Base-by-base conservation (phyloP, 345 rosid species). In the Cochlearia excelsa region DNA sequence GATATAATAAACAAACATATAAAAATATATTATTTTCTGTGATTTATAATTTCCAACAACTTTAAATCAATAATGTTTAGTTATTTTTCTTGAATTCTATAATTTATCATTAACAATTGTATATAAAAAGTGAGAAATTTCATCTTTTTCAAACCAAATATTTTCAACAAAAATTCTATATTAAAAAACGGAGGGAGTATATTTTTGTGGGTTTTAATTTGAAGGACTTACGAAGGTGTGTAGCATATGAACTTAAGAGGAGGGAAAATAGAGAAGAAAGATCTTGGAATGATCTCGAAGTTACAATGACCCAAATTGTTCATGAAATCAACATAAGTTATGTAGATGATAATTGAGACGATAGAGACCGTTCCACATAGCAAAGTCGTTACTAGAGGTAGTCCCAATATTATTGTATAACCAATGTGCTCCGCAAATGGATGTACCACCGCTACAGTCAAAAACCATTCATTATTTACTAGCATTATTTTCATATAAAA, bases 281-380 rank as follows among this genome's bases (percentile, higher is more conserved):
- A 54, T 9, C 23, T 72, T 0, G 95, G 95, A 53, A 87, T 57
- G 76, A 87, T 57, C 79, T 90, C 95, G 42, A 85, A 82, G 65
- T 90, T 90, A 80, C 95, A 85, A 51, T 90, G 95, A 1, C 97
- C 97, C 87, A 90, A 66, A 49, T 87, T 79, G 78, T 85, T 90
- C 95, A 90, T 90, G 8, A 77, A 67, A 53, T 90, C 93, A 0
- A 87, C 6, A 69, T 61, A 87, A 6, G 77, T 64, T 8, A 83
- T 0, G 70, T 90, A 90, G 7, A 44, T 46, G 1, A 37, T 2
- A 1, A 42, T 0, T 26, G 75, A 44, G 8, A 9, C 33, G 0
- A 72, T 27, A 2, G 91, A 87, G 4, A 52, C 49, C 0, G 77
- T 77, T 26, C 94, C 74, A 0, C 53, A 64, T 1, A 71, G 0